These are phyloP conservation scores for Patellaria atrata DNA, from an alignment of 495 filamentous ascomycete genomes.

Conservation along the genomic window DNA sequence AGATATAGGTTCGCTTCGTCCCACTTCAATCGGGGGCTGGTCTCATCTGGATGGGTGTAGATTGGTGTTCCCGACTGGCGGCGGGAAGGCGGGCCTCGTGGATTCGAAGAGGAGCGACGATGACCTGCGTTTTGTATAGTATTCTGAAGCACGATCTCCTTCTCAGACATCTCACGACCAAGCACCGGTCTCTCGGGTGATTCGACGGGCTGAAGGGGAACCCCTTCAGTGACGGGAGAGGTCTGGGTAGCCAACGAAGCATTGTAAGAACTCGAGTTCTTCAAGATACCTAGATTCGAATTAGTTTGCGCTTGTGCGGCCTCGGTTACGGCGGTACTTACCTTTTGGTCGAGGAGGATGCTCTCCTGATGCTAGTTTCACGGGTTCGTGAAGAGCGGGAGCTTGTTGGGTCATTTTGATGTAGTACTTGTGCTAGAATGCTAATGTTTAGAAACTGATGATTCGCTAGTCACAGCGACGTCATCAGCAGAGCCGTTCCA, in stretches of 20 bases:
- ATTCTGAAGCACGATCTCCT: slow-evolving; percentile 84
- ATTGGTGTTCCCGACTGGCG: slow-evolving; percentile 46
- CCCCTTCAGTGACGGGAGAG: slow-evolving; percentile 24
- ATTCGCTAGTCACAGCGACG: no score
- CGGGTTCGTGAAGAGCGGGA: slow-evolving; percentile 19
- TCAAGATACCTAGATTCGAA: slow-evolving; percentile 63
- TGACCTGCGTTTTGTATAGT: slow-evolving; percentile 88
- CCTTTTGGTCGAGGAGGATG: slow-evolving; percentile 66
- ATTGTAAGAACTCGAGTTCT: slow-evolving; percentile 57
- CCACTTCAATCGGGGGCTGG: slow-evolving; percentile 75
- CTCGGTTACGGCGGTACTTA: slow-evolving; percentile 27
- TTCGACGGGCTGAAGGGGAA: slow-evolving; percentile 18
- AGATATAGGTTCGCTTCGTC: slow-evolving; percentile 95
- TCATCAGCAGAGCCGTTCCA: no score
- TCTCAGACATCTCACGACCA: slow-evolving; percentile 43
- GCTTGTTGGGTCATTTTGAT: slow-evolving; percentile 24
- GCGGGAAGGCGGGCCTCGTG: slow-evolving; percentile 47
- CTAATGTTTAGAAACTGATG: no score
- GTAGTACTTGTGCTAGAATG: no score
- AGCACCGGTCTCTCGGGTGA: slow-evolving; percentile 21
- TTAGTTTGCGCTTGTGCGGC: slow-evolving; percentile 1
- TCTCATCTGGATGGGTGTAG: slow-evolving; percentile 34
- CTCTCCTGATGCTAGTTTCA: no score
- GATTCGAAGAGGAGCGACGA: slow-evolving; percentile 63
- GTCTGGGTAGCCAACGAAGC: slow-evolving; percentile 37